Evolutionary conservation across 257 asterid species (phyloP), one percentile per base, ranked within the genome.

Genomic region (Coffea canephora): DNA sequence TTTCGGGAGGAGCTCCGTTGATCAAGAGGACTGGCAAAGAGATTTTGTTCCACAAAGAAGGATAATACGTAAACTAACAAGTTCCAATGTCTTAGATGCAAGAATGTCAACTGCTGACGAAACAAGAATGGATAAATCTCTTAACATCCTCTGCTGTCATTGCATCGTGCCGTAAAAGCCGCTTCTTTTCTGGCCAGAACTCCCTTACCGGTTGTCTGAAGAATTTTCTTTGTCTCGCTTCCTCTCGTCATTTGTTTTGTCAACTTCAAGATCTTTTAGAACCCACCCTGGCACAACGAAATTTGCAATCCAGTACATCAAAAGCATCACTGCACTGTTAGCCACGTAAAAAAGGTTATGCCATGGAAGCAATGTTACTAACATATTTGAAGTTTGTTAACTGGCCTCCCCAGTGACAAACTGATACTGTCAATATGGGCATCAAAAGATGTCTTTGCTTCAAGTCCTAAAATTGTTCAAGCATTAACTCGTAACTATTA

Each of bases 271-370:
- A 71, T 84, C 91, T 81, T 88, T 87, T 77, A 86, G 49, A 48
- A 89, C 8, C 41, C 88, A 48, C 19, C 21, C 81, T 3, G 93
- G 95, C 73, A 90, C 90, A 19, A 90, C 84, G 76, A 91, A 91
- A 81, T 91, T 91, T 54, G 89, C 85, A 75, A 91, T 55, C 91
- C 88, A 91, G 77, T 87, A 90, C 59, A 82, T 74, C 39, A 88
- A 54, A 66, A 90, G 81, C 74, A 90, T 82, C n/a, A 87, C 82
- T 62, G 77, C 91, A 54, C 95, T 91, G 91, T 78, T 78, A 79
- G 45, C 71, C 65, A 73, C 11, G 66, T 50, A 62, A 62, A 68
- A 68, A 11, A 4, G 3, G n/a, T 46, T 15, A 16, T 21, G n/a
- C 19, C 54, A 71, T 4, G 2, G 52, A 4, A 41, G 16, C 39